These are phyloP conservation scores for Scheffersomyces parashehatae DNA, from an alignment of 1,139 yeast genomes.

Conservation along the genomic window DNA sequence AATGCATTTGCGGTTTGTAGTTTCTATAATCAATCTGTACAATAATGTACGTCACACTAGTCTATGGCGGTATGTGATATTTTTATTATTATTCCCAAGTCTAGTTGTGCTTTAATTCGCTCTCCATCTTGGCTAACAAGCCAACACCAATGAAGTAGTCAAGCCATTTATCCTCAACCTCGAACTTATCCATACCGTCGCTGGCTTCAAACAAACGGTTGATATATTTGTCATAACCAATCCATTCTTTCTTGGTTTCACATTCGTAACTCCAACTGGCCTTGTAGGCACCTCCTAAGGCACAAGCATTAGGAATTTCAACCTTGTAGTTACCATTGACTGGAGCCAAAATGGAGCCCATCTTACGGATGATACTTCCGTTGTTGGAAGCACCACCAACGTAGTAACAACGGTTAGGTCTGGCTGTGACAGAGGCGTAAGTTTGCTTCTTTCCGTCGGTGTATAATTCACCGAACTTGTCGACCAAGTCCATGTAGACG, in stretches of 20 bases:
- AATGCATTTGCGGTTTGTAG: too few relatives aligned
- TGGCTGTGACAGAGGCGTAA: slow-evolving; percentile 41
- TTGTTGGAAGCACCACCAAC: slow-evolving; percentile 91
- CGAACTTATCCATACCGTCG: slow-evolving; percentile 47
- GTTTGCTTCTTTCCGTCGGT: slow-evolving; percentile 54
- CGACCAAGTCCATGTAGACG: slow-evolving; percentile 24
- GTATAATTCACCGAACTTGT: slow-evolving; percentile 41
- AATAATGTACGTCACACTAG: too few relatives aligned
- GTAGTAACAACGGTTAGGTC: slow-evolving; percentile 73
- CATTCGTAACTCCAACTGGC: slow-evolving; percentile 68
- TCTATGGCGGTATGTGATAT: too few relatives aligned
- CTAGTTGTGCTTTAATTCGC: slow-evolving; percentile 22
- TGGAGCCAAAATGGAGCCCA: slow-evolving; percentile 71
- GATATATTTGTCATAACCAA: slow-evolving; percentile 46
- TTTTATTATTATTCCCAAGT: neutral
- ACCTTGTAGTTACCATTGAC: slow-evolving; percentile 65
- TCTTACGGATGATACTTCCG: slow-evolving; percentile 61
- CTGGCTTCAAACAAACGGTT: slow-evolving; percentile 40
- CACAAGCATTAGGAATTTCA: slow-evolving; percentile 88
- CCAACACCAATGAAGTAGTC: slow-evolving; percentile 53
- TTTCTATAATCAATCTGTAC: too few relatives aligned
- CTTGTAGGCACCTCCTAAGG: slow-evolving; percentile 89
- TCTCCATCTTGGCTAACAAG: slow-evolving; percentile 51
- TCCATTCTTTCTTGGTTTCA: slow-evolving; percentile 35
- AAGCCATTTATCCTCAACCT: slow-evolving; percentile 46